phyloP scores from a whole-genome alignment of 345 rosid species.

The Tarenaya hassleriana region DNA sequence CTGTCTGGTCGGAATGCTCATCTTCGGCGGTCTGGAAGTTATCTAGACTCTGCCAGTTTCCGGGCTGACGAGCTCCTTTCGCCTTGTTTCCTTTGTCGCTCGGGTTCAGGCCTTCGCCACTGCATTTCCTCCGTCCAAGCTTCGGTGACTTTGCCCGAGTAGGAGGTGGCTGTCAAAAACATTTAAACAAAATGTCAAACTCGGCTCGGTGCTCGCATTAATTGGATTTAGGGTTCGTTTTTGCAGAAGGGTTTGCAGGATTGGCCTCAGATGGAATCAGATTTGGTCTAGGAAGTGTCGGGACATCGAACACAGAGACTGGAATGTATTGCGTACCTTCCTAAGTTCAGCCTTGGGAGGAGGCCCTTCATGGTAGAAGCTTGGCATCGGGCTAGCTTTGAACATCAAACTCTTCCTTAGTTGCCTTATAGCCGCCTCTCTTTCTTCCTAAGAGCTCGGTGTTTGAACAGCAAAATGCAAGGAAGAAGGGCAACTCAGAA shows the following conservation, averaged over 20 bases:
- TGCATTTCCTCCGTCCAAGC: constrained; percentile 66
- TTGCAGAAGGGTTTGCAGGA: too few species aligned
- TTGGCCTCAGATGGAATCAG: not conserved
- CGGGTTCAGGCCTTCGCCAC: constrained; percentile 34
- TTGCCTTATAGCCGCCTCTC: constrained; percentile 72
- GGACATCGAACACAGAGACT: not conserved
- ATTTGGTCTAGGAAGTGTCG: too few species aligned
- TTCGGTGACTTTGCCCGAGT: constrained; percentile 81
- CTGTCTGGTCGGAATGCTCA: constrained; percentile 27
- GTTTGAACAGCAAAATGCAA: not conserved
- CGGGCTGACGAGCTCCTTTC: constrained; percentile 35
- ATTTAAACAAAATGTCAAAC: not conserved
- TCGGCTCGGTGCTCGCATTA: too few species aligned
- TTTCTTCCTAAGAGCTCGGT: constrained; percentile 54
- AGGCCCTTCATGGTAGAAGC: constrained; percentile 77
- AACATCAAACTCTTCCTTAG: constrained; percentile 68
- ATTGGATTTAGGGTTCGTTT: too few species aligned
- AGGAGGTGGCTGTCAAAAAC: constrained; percentile 56
- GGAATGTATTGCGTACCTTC: constrained; percentile 46
- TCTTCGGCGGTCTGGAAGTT: constrained; percentile 27
- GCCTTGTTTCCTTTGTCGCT: constrained; percentile 40
- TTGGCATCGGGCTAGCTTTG: constrained; percentile 87
- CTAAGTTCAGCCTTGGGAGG: constrained; percentile 77
- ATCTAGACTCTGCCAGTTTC: constrained; percentile 35
- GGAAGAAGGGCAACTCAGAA: constrained; percentile 1